Evolutionary conservation across 108 stramenopile genomes (phyloP).

Genomic region (Skeletonema tropicum): DNA sequence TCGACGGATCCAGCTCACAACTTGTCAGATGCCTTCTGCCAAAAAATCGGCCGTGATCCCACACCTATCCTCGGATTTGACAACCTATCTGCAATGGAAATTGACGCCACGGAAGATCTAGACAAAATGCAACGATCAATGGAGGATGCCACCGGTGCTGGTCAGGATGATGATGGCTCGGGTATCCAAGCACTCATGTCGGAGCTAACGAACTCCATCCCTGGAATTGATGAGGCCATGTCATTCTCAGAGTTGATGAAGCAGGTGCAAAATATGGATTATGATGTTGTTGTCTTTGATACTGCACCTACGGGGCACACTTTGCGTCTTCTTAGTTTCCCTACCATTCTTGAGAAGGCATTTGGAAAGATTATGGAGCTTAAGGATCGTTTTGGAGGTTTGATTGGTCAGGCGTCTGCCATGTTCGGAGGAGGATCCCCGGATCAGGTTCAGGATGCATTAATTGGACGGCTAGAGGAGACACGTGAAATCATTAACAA

Average conservation of each 20-base stretch:
- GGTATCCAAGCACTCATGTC: constrained; percentile 86
- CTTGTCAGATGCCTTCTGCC: constrained; percentile 97
- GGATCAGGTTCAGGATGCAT: constrained; percentile 76
- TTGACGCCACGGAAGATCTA: constrained; percentile 94
- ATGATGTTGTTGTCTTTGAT: constrained; percentile 97
- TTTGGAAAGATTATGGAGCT: constrained; percentile 97
- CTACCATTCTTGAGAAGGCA: constrained; percentile 96
- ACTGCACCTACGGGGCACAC: constrained; percentile 99
- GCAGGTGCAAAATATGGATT: constrained; percentile 94
- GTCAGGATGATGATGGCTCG: constrained; percentile 64
- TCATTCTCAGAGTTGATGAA: constrained; percentile 98
- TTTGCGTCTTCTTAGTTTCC: constrained; percentile 94
- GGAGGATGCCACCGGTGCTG: constrained; percentile 67
- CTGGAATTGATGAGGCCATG: constrained; percentile 99
- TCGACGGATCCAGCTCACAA: constrained; percentile 99
- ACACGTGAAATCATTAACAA: constrained; percentile 91
- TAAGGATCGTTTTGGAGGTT: constrained; percentile 95
- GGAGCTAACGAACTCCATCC: constrained; percentile 94
- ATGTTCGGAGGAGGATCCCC: constrained; percentile 87
- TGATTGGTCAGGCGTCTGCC: constrained; percentile 93
- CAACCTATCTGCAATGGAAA: constrained; percentile 97
- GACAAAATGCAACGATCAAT: constrained; percentile 84
- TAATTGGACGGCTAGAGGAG: constrained; percentile 93
- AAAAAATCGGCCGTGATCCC: constrained; percentile 98
- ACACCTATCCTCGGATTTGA: constrained; percentile 96